Evolutionary conservation across 768 basidiomycete genomes (phyloP).

Genomic region (Hebeloma cylindrosporum): DNA sequence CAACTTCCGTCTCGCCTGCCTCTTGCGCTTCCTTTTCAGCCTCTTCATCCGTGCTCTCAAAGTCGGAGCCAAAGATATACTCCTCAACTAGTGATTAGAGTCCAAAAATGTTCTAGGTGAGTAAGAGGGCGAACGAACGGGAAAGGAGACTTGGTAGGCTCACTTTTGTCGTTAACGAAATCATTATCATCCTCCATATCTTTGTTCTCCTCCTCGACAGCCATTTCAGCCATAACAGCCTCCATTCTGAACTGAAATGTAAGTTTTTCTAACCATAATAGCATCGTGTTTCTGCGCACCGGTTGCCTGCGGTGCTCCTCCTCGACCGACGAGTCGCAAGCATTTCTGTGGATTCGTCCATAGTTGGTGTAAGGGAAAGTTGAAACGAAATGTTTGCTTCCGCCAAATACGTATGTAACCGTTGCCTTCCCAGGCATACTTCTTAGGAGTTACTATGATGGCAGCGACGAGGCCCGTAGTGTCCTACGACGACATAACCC

Average conservation of each 20-base stretch:
- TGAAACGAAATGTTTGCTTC: neutral
- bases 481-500: slow-evolving; percentile 66
- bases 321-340: slow-evolving; percentile 59
- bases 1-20: slow-evolving; percentile 53
- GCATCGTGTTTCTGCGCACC: slow-evolving; percentile 40
- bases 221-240: slow-evolving; percentile 72
- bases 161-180: slow-evolving; percentile 67
- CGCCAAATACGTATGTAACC: too few relatives aligned
- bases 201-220: slow-evolving; percentile 49
- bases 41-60: slow-evolving; percentile 82
- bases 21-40: slow-evolving; percentile 53
- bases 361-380: slow-evolving; percentile 2
- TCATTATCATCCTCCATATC: slow-evolving; percentile 76
- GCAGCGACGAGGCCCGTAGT: slow-evolving; percentile 48
- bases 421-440: too few relatives aligned
- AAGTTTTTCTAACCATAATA: neutral
- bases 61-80: slow-evolving; percentile 81
- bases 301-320: slow-evolving; percentile 77
- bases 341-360: slow-evolving; percentile 38
- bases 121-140: slow-evolving; percentile 11
- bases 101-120: slow-evolving; percentile 7
- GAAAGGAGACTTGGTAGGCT: neutral
- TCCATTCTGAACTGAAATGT: slow-evolving; percentile 56
- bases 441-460: too few relatives aligned
- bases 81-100: slow-evolving; percentile 76